Conservation (phyloP, 495 filamentous ascomycete species). For the Neurospora sp. region DNA sequence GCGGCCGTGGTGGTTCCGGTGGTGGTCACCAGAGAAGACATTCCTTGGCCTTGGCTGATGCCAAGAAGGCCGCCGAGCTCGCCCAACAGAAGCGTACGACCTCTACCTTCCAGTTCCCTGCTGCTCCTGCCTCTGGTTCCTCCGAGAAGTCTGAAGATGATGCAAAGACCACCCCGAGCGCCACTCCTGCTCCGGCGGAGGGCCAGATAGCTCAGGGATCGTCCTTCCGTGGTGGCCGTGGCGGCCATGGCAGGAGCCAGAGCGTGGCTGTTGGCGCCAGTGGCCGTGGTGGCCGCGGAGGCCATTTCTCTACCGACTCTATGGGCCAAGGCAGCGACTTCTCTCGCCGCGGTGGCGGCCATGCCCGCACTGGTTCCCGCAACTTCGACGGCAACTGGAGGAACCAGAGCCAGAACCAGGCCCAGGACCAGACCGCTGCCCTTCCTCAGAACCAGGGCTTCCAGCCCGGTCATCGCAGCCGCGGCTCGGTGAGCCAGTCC, state of each 20-base stretch:
- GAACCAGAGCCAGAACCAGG: conserved; percentile 63
- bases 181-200: conserved; percentile 34
- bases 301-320: conserved; percentile 26
- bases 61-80: conserved; percentile 93
- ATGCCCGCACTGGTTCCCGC: conserved; percentile 70
- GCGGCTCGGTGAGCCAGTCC: conserved; percentile 78
- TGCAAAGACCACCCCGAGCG: conserved; percentile 23
- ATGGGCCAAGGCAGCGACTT: conserved; percentile 45
- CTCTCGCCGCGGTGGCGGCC: conserved; percentile 57
- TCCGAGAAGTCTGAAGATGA: conserved; percentile 46
- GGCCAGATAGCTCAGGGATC: conserved; percentile 39
- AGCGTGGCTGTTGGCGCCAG: conserved; percentile 51
- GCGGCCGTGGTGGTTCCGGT: conserved; percentile 63
- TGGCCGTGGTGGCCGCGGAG: conserved; percentile 34
- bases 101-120: conserved; percentile 89
- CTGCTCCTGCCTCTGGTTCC: conserved; percentile 52
- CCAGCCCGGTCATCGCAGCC: conserved; percentile 83
- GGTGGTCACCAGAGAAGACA: conserved; percentile 88
- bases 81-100: conserved; percentile 95
- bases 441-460: conserved; percentile 62
- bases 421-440: conserved; percentile 44
- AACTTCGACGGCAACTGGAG: conserved; percentile 99
- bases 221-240: conserved; percentile 33
- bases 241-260: conserved; percentile 50
- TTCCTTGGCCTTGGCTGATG: conserved; percentile 87